These are phyloP conservation scores for Monilinia fructigena DNA, from an alignment of 2,329 filamentous ascomycete genomes.

Conservation along the genomic window DNA sequence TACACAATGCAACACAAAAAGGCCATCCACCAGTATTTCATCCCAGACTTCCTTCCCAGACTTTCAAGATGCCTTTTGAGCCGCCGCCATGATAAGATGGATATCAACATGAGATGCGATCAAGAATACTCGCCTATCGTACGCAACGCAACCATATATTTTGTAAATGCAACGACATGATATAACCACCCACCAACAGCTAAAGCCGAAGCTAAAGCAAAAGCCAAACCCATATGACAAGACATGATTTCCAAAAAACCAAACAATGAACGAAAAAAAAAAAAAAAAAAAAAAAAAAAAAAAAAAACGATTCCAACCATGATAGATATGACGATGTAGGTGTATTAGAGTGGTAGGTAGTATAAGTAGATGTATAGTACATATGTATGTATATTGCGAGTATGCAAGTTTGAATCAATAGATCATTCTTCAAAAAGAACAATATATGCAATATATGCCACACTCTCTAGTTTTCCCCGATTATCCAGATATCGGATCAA, in stretches of 20 bases:
- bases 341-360: slow-evolving; percentile 7
- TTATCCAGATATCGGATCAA: slow-evolving; percentile 9
- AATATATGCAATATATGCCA: slow-evolving; percentile 1
- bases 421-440: neutral
- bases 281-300: neutral
- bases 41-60: neutral
- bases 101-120: slow-evolving; percentile 13
- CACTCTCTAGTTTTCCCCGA: neutral
- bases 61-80: slow-evolving; percentile 2
- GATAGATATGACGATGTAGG: neutral
- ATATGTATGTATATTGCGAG: neutral
- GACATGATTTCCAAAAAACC: neutral
- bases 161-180: slow-evolving; percentile 20
- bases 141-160: slow-evolving; percentile 12
- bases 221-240: slow-evolving; percentile 1
- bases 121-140: slow-evolving; percentile 3
- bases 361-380: slow-evolving; percentile 8
- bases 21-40: neutral
- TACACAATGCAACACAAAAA: neutral
- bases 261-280: neutral
- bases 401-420: neutral
- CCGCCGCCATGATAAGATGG: slow-evolving; percentile 2
- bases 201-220: neutral
- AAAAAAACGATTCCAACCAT: neutral
- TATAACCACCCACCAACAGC: slow-evolving; percentile 16